phyloP scores from a whole-genome alignment of 345 rosid genomes.

The Durio zibethinus region DNA sequence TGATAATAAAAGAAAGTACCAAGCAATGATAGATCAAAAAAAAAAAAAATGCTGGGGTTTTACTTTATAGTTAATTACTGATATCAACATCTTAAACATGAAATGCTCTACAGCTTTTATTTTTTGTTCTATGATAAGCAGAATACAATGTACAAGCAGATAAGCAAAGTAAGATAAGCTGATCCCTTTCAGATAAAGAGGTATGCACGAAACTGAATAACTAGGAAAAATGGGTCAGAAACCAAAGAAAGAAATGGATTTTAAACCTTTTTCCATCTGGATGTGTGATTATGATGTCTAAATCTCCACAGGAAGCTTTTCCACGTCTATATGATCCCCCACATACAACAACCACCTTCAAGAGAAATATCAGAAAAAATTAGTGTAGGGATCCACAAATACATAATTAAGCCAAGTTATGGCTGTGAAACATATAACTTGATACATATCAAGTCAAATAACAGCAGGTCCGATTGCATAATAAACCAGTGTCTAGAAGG shows the following conservation, averaged over 20 bases:
- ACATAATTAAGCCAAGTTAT: slow-evolving; percentile 6
- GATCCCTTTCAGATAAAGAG: not conserved
- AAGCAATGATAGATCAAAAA: not conserved
- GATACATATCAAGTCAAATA: not conserved
- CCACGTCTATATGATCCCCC: slow-evolving; percentile 99
- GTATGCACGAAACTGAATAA: not conserved
- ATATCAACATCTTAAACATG: not conserved
- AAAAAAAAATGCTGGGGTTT: not conserved
- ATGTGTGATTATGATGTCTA: slow-evolving; percentile 81
- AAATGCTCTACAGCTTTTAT: not conserved
- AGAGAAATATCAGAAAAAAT: slow-evolving; percentile 13
- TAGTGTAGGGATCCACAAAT: not conserved
- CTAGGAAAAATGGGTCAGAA: not conserved
- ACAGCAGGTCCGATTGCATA: not conserved
- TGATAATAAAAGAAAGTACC: not conserved
- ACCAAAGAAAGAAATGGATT: not conserved
- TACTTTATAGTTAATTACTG: not conserved
- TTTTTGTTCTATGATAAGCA: not conserved
- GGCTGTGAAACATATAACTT: not conserved
- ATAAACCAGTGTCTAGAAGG: not conserved
- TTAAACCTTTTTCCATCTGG: slow-evolving; percentile 82
- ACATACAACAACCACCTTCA: slow-evolving; percentile 68
- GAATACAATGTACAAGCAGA: not conserved
- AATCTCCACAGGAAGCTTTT: slow-evolving; percentile 88
- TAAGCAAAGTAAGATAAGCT: not conserved